Base-by-base conservation (phyloP, 2,329 filamentous ascomycete genomes). In the Cladophialophora psammophila region DNA sequence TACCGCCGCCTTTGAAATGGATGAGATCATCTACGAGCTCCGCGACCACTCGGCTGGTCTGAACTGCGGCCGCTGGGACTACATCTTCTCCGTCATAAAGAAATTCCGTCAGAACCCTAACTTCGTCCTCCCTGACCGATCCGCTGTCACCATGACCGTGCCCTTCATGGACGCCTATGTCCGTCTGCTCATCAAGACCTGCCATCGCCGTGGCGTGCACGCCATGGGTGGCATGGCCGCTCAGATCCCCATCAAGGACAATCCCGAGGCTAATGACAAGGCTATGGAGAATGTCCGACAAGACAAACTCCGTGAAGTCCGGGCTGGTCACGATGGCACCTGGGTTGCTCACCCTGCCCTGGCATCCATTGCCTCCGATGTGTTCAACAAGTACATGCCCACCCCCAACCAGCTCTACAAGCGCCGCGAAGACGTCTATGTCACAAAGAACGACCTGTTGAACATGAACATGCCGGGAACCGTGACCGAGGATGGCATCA, bases 81-180 rank as follows among this genome's bases (percentile, higher is more conserved):
- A 99, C 86, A 98, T 99, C 83, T 99, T 99, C 87, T 95, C 91
- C 80, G 93, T 94, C 77, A 98, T 99, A 86, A 99, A 99, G 88
- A 97, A 96, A 82, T 97, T 98, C 91, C 92, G 95, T 78, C 89
- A 97, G 76, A 95, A 97, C 85, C 85, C 91, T 75, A 90, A 90
- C 82, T 98, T 98, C 78, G 89, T 98, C 65, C 90, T 99, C 20
- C 95, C 95, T 34, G 94, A 99, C 80, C 92, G 95, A 69, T 90
- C 90, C 63, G 86, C 88, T 68, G 93, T 99, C 63, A 99, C 95
- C 74, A 98, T 99, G 95, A 98, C 94, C 12, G 91, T 94, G 1
- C 95, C 95, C 12, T 99, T 99, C 83, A 98, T 99, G 95, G 88
- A 98, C 74, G 88, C 95, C 57, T 99, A 99, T 76, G 92, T 98